Evolutionary conservation across 257 asterid genomes (phyloP), one percentile per base, ranked within the genome.

Genomic region (Paraleonurus japonicus): DNA sequence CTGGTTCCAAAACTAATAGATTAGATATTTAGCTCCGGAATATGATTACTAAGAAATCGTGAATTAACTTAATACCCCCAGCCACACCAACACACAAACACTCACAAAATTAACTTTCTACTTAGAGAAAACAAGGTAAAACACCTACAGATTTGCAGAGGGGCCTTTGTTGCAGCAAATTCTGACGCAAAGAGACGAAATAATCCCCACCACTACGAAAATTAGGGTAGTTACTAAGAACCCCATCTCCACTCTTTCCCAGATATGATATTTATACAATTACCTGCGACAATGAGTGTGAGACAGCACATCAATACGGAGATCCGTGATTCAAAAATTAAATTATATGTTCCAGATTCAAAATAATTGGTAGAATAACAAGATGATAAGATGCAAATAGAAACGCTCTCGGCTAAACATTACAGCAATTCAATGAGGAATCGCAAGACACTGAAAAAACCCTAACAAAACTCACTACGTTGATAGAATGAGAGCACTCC

Each of bases 111-210:
- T 11, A 37, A 12, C 19, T 41, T 10, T 15, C 19, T 4, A 22
- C 3, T 32, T 1, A 35, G 32, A 9, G 7, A 15, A 6, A 37
- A 50, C 47, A 55, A 37, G 2, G n/a, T 9, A 24, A 43, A 74
- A 27, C 10, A 61, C 92, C 62, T 92, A 90, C 98, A 92, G 85
- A 80, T 92, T 92, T 2, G 97, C 80, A 27, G 98, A 92, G 39
- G 97, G 98, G 24, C 98, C 97, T 78, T 85, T 84, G 80, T 87
- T 90, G 89, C 77, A 90, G 89, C 97, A 90, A 79, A 92, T 88
- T 87, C 93, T 79, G 81, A 84, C 57, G 74, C 83, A 81, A 22
- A 92, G 84, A 58, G 85, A 78, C 17, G 89, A 96, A 80, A 90
- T 90, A 65, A 90, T 76, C 71, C 97, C 98, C 45, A 87, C 82